These are phyloP conservation scores for Auriculariales sp. DNA, from an alignment of 768 basidiomycete species.

Conservation along the genomic window DNA sequence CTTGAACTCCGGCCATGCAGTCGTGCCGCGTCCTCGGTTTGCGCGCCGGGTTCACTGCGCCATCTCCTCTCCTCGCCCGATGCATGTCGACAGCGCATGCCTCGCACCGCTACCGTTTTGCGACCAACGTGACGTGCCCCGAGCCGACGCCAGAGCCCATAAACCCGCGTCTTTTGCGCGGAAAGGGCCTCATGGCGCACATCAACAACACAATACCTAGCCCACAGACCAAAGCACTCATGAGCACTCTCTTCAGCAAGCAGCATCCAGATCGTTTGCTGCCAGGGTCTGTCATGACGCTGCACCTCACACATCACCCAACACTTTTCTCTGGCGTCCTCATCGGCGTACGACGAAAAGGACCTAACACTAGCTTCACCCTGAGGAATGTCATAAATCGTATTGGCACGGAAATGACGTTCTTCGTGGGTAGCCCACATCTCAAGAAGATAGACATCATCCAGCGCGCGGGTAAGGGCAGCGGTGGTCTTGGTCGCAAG, in stretches of 20 bases:
- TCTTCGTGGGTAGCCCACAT: slow-evolving; percentile 74
- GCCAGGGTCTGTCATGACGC: slow-evolving; percentile 78
- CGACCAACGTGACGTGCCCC: neutral
- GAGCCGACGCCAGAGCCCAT: neutral
- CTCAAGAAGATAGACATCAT: slow-evolving; percentile 78
- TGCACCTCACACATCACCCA: slow-evolving; percentile 63
- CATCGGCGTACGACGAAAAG: slow-evolving; percentile 67
- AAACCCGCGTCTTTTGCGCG: slow-evolving; percentile 27
- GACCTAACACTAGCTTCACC: slow-evolving; percentile 76
- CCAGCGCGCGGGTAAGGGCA: slow-evolving; percentile 32
- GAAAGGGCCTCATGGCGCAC: slow-evolving; percentile 70
- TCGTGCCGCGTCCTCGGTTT: neutral
- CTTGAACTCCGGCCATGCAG: neutral
- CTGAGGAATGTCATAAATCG: slow-evolving; percentile 83
- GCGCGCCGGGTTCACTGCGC: neutral
- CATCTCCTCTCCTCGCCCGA: neutral
- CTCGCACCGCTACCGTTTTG: neutral
- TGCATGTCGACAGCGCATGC: slow-evolving; percentile 2
- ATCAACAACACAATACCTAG: slow-evolving; percentile 49
- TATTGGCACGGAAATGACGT: slow-evolving; percentile 87
- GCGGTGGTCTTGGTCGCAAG: slow-evolving; percentile 32
- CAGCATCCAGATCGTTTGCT: slow-evolving; percentile 50
- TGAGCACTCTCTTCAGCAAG: slow-evolving; percentile 56
- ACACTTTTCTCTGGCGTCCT: slow-evolving; percentile 82
- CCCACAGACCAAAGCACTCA: slow-evolving; percentile 53